A percentile compares a stretch with the other conserved stretches of the same genome.
These are phyloP conservation scores for Cryphonectria parasitica DNA, from an alignment of 2,329 filamentous ascomycete species.

Conservation along the genomic window DNA sequence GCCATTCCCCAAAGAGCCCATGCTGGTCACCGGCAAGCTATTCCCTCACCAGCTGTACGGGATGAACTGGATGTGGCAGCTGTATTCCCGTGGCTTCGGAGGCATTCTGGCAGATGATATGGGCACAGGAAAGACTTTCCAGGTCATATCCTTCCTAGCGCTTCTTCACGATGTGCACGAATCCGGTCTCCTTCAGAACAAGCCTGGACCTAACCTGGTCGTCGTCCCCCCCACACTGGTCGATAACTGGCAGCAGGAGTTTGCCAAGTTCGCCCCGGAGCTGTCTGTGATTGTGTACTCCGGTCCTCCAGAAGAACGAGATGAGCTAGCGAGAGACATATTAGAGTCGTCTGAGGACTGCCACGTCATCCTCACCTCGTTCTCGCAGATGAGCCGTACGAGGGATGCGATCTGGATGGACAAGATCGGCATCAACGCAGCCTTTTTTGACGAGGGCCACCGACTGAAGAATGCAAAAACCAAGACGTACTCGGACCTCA, in stretches of 20 bases:
- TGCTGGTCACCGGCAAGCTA: conserved; percentile 77
- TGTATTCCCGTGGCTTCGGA: conserved; percentile 79
- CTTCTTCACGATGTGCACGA: conserved; percentile 73
- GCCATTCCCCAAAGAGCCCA: conserved; percentile 66
- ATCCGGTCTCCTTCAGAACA: conserved; percentile 30
- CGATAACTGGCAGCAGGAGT: conserved; percentile 95
- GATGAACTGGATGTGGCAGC: conserved; percentile 88
- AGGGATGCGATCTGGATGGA: conserved; percentile 57
- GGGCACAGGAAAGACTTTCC: conserved; percentile 95
- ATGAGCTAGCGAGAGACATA: conserved; percentile 64
- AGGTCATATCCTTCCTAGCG: conserved; percentile 90
- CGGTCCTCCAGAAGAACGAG: conserved; percentile 69
- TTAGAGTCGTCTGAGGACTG: conserved; percentile 26
- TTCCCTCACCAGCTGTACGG: conserved; percentile 95
- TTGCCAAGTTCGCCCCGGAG: conserved; percentile 80
- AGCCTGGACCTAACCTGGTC: conserved; percentile 75
- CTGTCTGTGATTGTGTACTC: conserved; percentile 73
- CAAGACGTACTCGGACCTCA: conserved; percentile 77
- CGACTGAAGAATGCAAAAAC: conserved; percentile 88
- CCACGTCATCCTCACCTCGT: conserved; percentile 31
- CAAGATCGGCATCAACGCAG: conserved; percentile 53
- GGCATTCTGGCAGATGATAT: conserved; percentile 97
- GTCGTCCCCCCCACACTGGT: conserved; percentile 92
- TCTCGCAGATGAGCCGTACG: conserved; percentile 59
- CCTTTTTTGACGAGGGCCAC: conserved; percentile 93